Conservation (phyloP, 2,329 filamentous ascomycete genomes). For the Chaetomium sp. region DNA sequence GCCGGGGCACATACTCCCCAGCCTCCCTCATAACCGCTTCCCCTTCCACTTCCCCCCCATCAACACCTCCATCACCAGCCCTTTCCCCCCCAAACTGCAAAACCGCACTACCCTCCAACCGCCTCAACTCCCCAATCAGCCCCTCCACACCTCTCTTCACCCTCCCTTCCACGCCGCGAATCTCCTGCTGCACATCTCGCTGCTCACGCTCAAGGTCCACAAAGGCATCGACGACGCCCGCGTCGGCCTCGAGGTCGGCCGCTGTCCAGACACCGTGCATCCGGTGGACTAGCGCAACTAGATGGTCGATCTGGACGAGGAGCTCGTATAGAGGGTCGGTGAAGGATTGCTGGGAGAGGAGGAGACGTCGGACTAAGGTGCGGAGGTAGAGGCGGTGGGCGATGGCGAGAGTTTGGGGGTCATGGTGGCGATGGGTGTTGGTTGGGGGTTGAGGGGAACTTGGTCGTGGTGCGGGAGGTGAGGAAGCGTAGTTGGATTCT, state of each 20-base stretch:
- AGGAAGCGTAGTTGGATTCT: slow-evolving; percentile 21
- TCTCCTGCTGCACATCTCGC: slow-evolving; percentile 54
- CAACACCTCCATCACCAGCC: slow-evolving; percentile 19
- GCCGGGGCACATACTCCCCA: slow-evolving; percentile 59
- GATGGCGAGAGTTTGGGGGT: slow-evolving; percentile 76
- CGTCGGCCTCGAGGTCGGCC: slow-evolving; percentile 73
- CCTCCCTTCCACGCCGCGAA: slow-evolving; percentile 55
- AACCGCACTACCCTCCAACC: slow-evolving; percentile 34
- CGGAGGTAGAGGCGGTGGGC: slow-evolving; percentile 74
- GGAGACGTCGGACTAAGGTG: slow-evolving; percentile 58
- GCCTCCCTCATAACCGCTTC: slow-evolving; percentile 38
- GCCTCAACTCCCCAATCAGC: slow-evolving; percentile 52
- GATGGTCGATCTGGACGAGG: slow-evolving; percentile 70
- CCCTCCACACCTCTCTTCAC: slow-evolving; percentile 63
- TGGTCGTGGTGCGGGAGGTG: slow-evolving; percentile 3
- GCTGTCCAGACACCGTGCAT: slow-evolving; percentile 71
- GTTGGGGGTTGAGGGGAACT: slow-evolving; percentile 16
- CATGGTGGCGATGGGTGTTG: slow-evolving; percentile 44
- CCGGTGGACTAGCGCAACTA: slow-evolving; percentile 69
- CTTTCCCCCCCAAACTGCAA: slow-evolving; percentile 35
- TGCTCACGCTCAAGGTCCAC: slow-evolving; percentile 69
- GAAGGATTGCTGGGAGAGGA: slow-evolving; percentile 58
- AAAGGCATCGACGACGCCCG: slow-evolving; percentile 71
- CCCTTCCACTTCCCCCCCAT: slow-evolving; percentile 29
- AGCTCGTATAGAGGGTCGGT: slow-evolving; percentile 60